Evolutionary conservation across 148 eudicot genomes (phyloP).

Genomic region (Camellia granthamiana): DNA sequence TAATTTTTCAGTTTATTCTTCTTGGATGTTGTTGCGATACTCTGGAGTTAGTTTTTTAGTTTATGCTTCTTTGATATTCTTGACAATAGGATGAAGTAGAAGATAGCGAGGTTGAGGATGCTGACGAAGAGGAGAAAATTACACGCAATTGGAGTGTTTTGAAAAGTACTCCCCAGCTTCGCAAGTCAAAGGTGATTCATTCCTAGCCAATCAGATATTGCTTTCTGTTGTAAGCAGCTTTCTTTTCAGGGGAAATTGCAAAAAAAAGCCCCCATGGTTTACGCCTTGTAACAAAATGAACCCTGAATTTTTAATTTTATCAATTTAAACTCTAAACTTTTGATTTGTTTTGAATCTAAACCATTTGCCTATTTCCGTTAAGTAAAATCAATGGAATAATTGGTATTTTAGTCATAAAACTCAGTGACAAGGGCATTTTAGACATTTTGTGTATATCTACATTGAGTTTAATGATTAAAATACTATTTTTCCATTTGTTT

Average conservation of each 20-base stretch:
- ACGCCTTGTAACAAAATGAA: too few relatives aligned
- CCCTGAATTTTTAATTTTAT: too few relatives aligned
- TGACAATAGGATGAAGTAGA: constrained; percentile 66
- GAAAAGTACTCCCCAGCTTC: constrained; percentile 70
- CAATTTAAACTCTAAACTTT: too few relatives aligned
- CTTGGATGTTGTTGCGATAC: neutral
- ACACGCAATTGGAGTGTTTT: constrained; percentile 88
- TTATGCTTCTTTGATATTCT: neutral
- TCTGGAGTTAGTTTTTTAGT: neutral
- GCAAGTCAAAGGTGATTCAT: constrained; percentile 71
- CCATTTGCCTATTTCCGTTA: too few relatives aligned
- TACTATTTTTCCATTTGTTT: too few relatives aligned
- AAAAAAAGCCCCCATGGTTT: too few relatives aligned
- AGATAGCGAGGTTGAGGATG: constrained; percentile 68
- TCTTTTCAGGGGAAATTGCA: neutral
- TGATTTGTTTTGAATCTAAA: too few relatives aligned
- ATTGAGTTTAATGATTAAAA: too few relatives aligned
- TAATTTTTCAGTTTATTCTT: neutral
- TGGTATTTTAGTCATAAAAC: too few relatives aligned
- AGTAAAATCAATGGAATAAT: too few relatives aligned
- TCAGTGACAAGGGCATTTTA: too few relatives aligned
- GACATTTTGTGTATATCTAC: too few relatives aligned
- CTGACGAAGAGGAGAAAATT: constrained; percentile 62
- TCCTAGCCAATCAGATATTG: constrained; percentile 1
- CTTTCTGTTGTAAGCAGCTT: neutral